These are phyloP conservation scores for Leptographium flavum DNA, from an alignment of 2,329 filamentous ascomycete genomes.

Conservation along the genomic window DNA sequence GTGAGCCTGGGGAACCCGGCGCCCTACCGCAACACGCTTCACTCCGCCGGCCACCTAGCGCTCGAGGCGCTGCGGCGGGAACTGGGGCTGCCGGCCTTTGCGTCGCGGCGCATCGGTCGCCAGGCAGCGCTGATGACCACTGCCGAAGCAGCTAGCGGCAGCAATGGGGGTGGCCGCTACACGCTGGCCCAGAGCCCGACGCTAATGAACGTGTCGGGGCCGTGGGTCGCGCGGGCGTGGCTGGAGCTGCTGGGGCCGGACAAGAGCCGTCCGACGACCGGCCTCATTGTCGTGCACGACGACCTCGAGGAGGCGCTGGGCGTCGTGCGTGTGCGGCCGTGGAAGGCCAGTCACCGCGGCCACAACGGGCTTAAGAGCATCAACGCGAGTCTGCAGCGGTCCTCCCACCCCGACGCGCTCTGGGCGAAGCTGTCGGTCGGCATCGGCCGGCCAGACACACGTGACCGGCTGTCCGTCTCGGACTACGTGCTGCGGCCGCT, in stretches of 20 bases:
- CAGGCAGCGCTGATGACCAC: slow-evolving; percentile 34
- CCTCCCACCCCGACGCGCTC: slow-evolving; percentile 25
- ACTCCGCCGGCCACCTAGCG: slow-evolving; percentile 75
- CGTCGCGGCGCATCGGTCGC: slow-evolving; percentile 29
- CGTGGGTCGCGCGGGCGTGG: slow-evolving; percentile 53
- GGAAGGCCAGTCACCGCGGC: slow-evolving; percentile 49
- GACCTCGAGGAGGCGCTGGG: slow-evolving; percentile 67
- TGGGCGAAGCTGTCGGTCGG: slow-evolving; percentile 61
- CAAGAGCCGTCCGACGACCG: slow-evolving; percentile 15
- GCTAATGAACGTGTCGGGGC: slow-evolving; percentile 75
- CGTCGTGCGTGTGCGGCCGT: slow-evolving; percentile 47
- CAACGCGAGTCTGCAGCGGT: slow-evolving; percentile 30
- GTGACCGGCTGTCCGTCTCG: slow-evolving; percentile 54
- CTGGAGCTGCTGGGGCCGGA: slow-evolving; percentile 28
- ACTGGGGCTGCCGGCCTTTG: slow-evolving; percentile 37
- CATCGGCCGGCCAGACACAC: slow-evolving; percentile 65
- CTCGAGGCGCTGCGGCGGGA: slow-evolving; percentile 44
- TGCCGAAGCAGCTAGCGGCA: too few species aligned
- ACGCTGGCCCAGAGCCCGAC: slow-evolving; percentile 62
- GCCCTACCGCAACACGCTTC: slow-evolving; percentile 62
- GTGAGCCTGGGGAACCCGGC: slow-evolving; percentile 79
- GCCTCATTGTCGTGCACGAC: slow-evolving; percentile 72
- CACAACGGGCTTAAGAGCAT: slow-evolving; percentile 66
- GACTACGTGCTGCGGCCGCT: slow-evolving; percentile 66
- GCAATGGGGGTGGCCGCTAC: slow-evolving; percentile 36